Evolutionary conservation across 78 protist species (phyloP), one percentile per base, ranked within the genome.

Genomic region (Dictyostelium brefeldianum): DNA sequence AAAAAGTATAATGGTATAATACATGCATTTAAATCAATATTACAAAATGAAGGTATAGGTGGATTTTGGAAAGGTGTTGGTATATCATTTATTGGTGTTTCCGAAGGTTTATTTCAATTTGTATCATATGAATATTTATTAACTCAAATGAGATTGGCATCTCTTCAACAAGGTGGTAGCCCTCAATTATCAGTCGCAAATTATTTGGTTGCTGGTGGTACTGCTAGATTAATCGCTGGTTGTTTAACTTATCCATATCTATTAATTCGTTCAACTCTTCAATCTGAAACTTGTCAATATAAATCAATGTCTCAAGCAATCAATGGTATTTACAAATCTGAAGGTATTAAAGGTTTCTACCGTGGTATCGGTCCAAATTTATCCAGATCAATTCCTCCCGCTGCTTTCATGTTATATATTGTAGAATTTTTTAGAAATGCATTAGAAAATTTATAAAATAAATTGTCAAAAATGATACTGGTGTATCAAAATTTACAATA

Each of bases 41-140:
- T 87, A 20, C 41, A 36, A 20, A 65, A 65, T 53, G 93, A 87
- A 77, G 93, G 93, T 29, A 46, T 87, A 5, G 15, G 54, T 41
- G 93, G 84, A 27, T 77, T 87, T 36, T 87, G 93, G 93, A 87
- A 87, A 87, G 93, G 93, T 64, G 84, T 77, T 47, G 84, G 84
- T 41, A 51, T 80, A 48, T 87, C 93, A 62, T 87, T 87, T 65
- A 14, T 87, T 11, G 93, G 93, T 17, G 93, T 87, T 6, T 87
- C 93, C 0, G 93, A 87, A 87, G 93, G 93, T 65, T 87, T 87
- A 51, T 81, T 87, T 47, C 93, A 87, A 77, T 87, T 87, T 87
- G 93, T 87, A 36, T 57, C 93, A 0, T 87, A 87, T 77, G 93
- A 87, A 77, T 67, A 87, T 50, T 9, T 87, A 31, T 87, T 78